Conservation (phyloP, 2,329 filamentous ascomycete species). For the Aspergillus sp. region DNA sequence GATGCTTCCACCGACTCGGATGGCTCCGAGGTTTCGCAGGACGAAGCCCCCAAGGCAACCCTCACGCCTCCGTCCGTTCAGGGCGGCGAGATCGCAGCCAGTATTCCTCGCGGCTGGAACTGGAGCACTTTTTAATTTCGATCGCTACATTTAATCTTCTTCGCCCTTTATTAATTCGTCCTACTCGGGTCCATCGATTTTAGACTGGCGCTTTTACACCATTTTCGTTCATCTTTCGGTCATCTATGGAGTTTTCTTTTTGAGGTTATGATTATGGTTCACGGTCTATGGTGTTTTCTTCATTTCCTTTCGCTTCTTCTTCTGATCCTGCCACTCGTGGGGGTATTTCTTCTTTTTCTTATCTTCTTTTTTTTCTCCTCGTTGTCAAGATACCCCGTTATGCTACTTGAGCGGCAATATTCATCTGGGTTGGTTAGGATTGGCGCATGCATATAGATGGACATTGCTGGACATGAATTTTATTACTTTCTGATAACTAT, state of each 20-base stretch:
- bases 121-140: slow-evolving; percentile 52
- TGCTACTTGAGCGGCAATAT: slow-evolving; percentile 18
- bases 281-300: slow-evolving; percentile 4
- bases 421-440: slow-evolving; percentile 10
- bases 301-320: slow-evolving; percentile 6
- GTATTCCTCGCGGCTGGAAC: slow-evolving; percentile 52
- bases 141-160: slow-evolving; percentile 2
- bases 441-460: slow-evolving; percentile 4
- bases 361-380: slow-evolving; percentile 11
- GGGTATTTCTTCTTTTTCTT: slow-evolving; percentile 8
- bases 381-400: slow-evolving; percentile 30
- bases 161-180: slow-evolving; percentile 1
- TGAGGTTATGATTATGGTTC: slow-evolving; percentile 1
- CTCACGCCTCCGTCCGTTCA: slow-evolving; percentile 18
- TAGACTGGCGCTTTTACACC: slow-evolving; percentile 8
- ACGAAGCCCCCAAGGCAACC: slow-evolving; percentile 15
- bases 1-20: slow-evolving; percentile 11
- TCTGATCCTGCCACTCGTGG: slow-evolving; percentile 5
- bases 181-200: neutral
- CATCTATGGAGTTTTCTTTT: slow-evolving; percentile 4
- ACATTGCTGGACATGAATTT: neutral
- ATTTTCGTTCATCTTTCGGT: slow-evolving; percentile 1
- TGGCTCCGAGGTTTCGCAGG: slow-evolving; percentile 14
- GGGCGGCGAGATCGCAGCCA: slow-evolving; percentile 43
- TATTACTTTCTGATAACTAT: neutral